A percentile compares a stretch with the other conserved stretches of the same genome.
Conservation (phyloP, 2,329 filamentous ascomycete species). For the Dothistroma septosporum region DNA sequence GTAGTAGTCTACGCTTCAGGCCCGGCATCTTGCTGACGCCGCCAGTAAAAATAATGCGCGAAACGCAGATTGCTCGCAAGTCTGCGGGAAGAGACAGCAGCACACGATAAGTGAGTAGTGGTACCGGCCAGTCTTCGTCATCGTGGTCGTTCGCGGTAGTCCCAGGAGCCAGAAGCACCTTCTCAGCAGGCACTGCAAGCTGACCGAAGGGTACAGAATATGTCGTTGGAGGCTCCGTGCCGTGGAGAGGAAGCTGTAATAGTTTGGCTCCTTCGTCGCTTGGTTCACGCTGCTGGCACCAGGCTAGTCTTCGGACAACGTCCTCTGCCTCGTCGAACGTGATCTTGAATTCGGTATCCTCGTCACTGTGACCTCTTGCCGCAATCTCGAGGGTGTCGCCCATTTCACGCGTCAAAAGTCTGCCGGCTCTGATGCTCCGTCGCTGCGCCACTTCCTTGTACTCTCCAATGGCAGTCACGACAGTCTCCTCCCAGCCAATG, state of each 20-base stretch:
- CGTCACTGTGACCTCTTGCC: slow-evolving; percentile 52
- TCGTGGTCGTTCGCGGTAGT: slow-evolving; percentile 61
- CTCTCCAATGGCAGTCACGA: slow-evolving; percentile 82
- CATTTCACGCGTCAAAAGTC: slow-evolving; percentile 64
- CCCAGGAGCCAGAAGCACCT: slow-evolving; percentile 63
- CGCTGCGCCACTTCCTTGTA: slow-evolving; percentile 73
- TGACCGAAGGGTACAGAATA: slow-evolving; percentile 64
- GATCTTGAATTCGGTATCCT: slow-evolving; percentile 39
- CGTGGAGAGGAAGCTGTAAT: slow-evolving; percentile 26
- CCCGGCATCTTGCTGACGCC: slow-evolving; percentile 76
- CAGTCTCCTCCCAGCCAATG: slow-evolving; percentile 87
- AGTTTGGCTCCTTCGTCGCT: slow-evolving; percentile 7
- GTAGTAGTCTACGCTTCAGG: slow-evolving; percentile 69
- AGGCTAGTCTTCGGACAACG: slow-evolving; percentile 67
- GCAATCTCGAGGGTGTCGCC: slow-evolving; percentile 57
- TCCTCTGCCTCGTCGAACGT: slow-evolving; percentile 78
- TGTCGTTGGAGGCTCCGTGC: slow-evolving; percentile 22
- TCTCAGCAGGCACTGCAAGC: slow-evolving; percentile 71
- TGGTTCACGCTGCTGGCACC: slow-evolving; percentile 55
- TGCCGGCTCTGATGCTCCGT: slow-evolving; percentile 71
- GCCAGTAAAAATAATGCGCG: slow-evolving; percentile 80
- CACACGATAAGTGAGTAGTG: slow-evolving; percentile 69
- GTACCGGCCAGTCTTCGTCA: slow-evolving; percentile 79
- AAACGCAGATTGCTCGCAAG: slow-evolving; percentile 78
- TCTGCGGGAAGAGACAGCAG: slow-evolving; percentile 76